Conservation (phyloP, 768 basidiomycete genomes). For the Daedaleopsis nitida region DNA sequence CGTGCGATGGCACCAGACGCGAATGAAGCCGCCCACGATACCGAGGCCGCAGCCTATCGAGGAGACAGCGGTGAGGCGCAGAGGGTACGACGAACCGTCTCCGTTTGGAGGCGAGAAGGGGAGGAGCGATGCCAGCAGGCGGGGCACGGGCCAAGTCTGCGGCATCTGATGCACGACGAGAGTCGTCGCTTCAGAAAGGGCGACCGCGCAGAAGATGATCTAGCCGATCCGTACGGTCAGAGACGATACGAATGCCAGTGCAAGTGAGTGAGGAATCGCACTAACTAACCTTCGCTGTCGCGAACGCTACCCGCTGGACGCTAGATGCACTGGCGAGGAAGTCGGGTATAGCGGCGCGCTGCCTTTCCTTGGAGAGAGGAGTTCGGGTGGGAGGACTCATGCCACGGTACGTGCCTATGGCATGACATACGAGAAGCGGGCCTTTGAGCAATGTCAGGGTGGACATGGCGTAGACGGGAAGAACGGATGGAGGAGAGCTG, state of each 20-base stretch:
- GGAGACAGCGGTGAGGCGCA: neutral
- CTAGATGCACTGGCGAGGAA: neutral
- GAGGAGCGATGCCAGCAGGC: neutral
- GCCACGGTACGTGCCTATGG: neutral
- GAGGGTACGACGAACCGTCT: neutral
- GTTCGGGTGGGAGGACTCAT: neutral
- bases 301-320: neutral
- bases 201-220: neutral
- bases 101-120: neutral
- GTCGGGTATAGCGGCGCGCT: neutral
- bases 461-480: neutral
- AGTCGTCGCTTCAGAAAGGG: neutral
- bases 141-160: neutral
- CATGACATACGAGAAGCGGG: neutral
- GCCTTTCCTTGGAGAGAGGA: neutral
- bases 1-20: constrained; percentile 1
- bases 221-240: neutral
- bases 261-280: neutral
- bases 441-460: neutral
- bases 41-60: neutral
- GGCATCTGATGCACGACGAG: neutral
- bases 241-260: neutral
- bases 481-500: neutral
- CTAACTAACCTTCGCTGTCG: neutral
- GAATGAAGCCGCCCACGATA: neutral